Evolutionary conservation across 257 asterid species (phyloP).

Genomic region (Solanum okadae): DNA sequence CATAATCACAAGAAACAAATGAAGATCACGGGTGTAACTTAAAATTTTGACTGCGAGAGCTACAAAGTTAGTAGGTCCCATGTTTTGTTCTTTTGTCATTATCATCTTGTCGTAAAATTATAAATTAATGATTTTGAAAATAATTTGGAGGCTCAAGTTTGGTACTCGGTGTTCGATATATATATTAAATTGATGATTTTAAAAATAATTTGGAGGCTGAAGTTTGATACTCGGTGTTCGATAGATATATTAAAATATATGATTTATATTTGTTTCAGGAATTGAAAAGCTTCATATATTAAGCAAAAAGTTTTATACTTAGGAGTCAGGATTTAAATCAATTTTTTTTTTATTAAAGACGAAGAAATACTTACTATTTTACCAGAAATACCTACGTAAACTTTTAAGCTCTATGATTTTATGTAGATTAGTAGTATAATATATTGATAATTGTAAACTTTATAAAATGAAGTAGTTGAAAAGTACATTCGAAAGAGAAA

Average conservation of each 20-base stretch:
- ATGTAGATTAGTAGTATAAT: background rate
- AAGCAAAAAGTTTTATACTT: accelerated
- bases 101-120: background rate
- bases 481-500: background rate
- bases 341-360: no score
- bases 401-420: background rate
- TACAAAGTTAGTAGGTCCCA: background rate
- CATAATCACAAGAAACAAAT: slow-evolving; percentile 10
- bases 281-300: no score
- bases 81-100: background rate
- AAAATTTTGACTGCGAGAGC: background rate
- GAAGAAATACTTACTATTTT: no score
- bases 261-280: no score
- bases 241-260: no score
- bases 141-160: background rate
- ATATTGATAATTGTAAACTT: background rate
- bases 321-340: no score
- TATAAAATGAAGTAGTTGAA: background rate
- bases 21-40: slow-evolving; percentile 9
- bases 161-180: background rate
- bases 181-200: background rate
- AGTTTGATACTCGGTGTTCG: no score
- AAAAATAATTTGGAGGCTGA: no score
- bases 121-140: background rate
- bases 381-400: background rate